phyloP scores from a whole-genome alignment of 2,329 filamentous ascomycete species.

The Scedosporium aurantiacum region DNA sequence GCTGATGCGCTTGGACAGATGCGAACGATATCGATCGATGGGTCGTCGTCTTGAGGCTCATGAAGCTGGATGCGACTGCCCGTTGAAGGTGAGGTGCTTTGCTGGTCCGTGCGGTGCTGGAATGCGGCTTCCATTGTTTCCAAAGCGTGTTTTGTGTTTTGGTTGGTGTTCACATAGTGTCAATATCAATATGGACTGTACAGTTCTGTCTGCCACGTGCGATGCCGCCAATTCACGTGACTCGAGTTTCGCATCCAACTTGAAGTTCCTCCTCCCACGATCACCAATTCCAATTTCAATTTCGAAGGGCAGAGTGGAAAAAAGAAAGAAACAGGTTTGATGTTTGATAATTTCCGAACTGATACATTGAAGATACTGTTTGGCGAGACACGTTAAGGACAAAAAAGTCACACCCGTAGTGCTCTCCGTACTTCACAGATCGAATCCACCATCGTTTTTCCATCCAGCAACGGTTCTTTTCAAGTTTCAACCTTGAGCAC shows the following conservation, averaged over 20 bases:
- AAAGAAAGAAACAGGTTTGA: no score
- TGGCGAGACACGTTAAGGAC: no score
- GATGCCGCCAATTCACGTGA: neutral
- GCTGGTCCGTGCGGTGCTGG: neutral
- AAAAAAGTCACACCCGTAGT: no score
- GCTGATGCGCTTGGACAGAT: neutral
- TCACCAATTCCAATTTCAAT: neutral
- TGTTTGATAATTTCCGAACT: no score
- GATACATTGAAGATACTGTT: no score
- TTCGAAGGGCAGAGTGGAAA: no score
- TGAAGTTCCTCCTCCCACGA: neutral
- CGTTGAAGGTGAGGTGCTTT: neutral
- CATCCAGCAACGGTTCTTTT: neutral
- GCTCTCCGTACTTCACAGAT: no score
- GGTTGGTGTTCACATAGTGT: neutral
- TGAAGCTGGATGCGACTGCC: neutral
- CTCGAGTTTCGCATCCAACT: neutral
- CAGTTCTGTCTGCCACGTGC: neutral
- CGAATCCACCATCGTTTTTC: no score
- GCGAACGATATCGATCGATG: neutral
- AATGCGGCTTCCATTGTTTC: neutral
- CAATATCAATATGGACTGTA: neutral
- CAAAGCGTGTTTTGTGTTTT: no score
- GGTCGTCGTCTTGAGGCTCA: neutral
- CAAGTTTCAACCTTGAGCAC: neutral